phyloP scores from a whole-genome alignment of 768 basidiomycete species.

The Saitozyma sp. region DNA sequence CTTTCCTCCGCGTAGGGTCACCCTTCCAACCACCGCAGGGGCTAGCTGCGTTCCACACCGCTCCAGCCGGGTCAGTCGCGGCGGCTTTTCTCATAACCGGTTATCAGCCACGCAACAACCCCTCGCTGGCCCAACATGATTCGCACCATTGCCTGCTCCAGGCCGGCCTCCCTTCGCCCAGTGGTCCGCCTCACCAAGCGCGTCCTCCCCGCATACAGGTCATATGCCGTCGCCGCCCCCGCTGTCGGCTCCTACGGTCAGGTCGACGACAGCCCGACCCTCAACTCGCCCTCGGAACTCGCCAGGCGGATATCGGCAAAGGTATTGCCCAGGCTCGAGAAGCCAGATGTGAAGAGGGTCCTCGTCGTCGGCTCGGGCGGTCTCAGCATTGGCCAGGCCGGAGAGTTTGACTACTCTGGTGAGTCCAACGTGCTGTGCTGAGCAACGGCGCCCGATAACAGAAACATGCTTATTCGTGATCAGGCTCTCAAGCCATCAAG shows the following conservation, averaged over 20 bases:
- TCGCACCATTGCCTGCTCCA: too few species aligned
- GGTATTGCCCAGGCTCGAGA: conserved; percentile 85
- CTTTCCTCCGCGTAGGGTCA: too few species aligned
- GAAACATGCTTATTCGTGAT: neutral
- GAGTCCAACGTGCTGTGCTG: conserved; percentile 15
- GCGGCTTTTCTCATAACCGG: too few species aligned
- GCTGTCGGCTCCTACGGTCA: conserved; percentile 52
- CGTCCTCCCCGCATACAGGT: neutral
- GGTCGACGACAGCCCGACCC: conserved; percentile 49
- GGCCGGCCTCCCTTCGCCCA: too few species aligned
- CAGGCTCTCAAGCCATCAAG: conserved; percentile 92
- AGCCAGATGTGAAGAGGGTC: conserved; percentile 90
- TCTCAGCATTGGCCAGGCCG: conserved; percentile 94
- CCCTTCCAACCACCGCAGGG: too few species aligned
- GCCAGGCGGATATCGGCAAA: conserved; percentile 90
- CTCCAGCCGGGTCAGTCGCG: too few species aligned
- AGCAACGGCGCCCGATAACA: neutral
- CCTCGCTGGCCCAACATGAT: too few species aligned
- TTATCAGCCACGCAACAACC: too few species aligned
- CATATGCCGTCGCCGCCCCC: conserved; percentile 53
- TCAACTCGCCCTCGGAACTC: conserved; percentile 91
- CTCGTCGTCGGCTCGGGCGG: conserved; percentile 96
- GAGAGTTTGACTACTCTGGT: conserved; percentile 98
- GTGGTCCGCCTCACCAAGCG: too few species aligned
- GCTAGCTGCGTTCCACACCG: too few species aligned